Base-by-base conservation (phyloP, 2,329 filamentous ascomycete species). In the Sordariomycetes sp. region DNA sequence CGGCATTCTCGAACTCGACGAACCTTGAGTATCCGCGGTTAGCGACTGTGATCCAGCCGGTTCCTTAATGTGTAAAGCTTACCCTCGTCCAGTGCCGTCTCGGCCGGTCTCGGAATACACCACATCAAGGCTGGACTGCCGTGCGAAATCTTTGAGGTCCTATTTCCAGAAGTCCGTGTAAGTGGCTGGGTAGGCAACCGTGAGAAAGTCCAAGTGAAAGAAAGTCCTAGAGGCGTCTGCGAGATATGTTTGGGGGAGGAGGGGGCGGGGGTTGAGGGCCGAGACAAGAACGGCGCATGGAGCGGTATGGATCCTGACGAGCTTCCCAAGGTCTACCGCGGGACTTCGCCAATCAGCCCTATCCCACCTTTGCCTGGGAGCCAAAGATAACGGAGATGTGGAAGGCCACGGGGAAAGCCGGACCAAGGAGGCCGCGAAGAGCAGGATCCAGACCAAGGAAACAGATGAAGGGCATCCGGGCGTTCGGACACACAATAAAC, bases 91-190 rank as follows among this genome's bases (percentile, higher is more conserved):
- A 70, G 95, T 90, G 63, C 87, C 87, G 69, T 95, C 91, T 67
- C 92, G 90, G 65, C 86, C 87, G 60, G 95, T 95, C 76, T 99
- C 94, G 63, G 91, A 96, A 72, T 96, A 99, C 67, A 99, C 94
- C 63, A 99, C 94, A 71, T 97, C 94, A 72, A 96, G 82, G 73
- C 90, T 90, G 72, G 92, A 95, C 73, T 95, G 89, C 70, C 94
- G 90, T 61, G 94, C 94, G 75, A 99, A 99, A 73, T 99, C 94
- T 88, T 99, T 99, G 57, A 99, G 85, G 74, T 99, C 94, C 94
- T 99, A 90, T 54, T 39, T 77, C 80, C 80, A 84, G 79, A 80
- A n/a, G 74, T 82, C 81, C 82, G 81, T 80, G 87, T 94, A 89
- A 91, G 88, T 90, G 76, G 81, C 72, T 76, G 71, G 82, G 79